A percentile compares a stretch with the other conserved stretches of the same genome.
phyloP scores from a whole-genome alignment of 495 filamentous ascomycete genomes.

The Neurospora tetraspora region DNA sequence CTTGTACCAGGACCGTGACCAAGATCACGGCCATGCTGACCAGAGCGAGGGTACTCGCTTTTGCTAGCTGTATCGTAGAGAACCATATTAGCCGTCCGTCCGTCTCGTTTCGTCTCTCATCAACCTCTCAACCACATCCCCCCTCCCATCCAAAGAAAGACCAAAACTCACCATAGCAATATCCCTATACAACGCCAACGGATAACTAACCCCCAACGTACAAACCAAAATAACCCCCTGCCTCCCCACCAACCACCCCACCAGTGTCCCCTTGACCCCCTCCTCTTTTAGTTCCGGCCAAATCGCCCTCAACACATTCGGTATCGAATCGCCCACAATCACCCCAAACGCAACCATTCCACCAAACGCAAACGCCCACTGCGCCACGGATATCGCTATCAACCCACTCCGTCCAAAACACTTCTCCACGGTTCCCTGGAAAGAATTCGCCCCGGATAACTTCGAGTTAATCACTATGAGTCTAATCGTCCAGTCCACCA shows the following conservation, averaged over 20 bases:
- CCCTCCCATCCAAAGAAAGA: background rate
- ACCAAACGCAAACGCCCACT: slow-evolving; percentile 97
- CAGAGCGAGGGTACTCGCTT: slow-evolving; percentile 84
- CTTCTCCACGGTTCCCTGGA: slow-evolving; percentile 88
- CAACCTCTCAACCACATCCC: background rate
- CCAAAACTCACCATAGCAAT: slow-evolving; percentile 72
- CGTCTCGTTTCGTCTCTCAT: background rate
- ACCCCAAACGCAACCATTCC: slow-evolving; percentile 98
- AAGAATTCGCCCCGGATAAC: slow-evolving; percentile 79
- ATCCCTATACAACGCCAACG: slow-evolving; percentile 84
- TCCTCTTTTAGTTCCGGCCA: slow-evolving; percentile 67
- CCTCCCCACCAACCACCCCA: slow-evolving; percentile 73
- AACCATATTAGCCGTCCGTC: background rate
- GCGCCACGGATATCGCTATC: slow-evolving; percentile 81
- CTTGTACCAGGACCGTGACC: slow-evolving; percentile 79
- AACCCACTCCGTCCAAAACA: slow-evolving; percentile 85
- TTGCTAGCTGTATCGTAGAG: slow-evolving; percentile 57
- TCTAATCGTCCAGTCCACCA: slow-evolving; percentile 93
- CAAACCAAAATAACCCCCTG: slow-evolving; percentile 77
- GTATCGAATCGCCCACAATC: slow-evolving; percentile 92
- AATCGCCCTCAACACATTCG: slow-evolving; percentile 71
- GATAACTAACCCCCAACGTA: slow-evolving; percentile 79
- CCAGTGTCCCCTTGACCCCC: slow-evolving; percentile 67
- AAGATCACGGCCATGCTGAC: slow-evolving; percentile 88
- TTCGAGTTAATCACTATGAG: slow-evolving; percentile 95